phyloP scores from a whole-genome alignment of 495 filamentous ascomycete species.

The Daldinia loculata region DNA sequence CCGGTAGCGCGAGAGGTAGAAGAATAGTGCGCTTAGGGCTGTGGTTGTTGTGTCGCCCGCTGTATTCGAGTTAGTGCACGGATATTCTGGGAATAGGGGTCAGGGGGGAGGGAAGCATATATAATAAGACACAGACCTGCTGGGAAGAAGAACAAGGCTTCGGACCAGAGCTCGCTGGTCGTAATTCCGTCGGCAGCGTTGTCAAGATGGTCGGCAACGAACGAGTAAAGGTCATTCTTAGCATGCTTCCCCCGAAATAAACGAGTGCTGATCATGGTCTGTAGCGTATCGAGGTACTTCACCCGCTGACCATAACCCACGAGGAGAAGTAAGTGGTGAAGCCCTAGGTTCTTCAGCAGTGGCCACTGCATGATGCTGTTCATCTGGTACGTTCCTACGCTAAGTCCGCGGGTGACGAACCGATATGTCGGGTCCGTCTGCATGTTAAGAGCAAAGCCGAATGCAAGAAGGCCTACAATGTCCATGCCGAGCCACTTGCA shows the following conservation, averaged over 20 bases:
- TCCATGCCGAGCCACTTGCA: background rate
- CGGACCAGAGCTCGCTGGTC: conserved; percentile 30
- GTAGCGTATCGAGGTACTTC: background rate
- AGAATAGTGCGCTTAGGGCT: conserved; percentile 59
- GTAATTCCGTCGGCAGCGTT: background rate
- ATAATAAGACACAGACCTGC: conserved; percentile 37
- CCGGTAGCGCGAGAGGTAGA: conserved; percentile 61
- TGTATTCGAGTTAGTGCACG: background rate
- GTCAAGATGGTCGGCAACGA: conserved; percentile 55
- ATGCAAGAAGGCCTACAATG: background rate
- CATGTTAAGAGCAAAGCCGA: background rate
- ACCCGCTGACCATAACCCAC: background rate
- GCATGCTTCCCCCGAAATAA: conserved; percentile 25
- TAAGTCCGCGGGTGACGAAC: background rate
- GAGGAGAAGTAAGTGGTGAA: background rate
- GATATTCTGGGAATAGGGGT: background rate
- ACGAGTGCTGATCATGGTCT: conserved; percentile 15
- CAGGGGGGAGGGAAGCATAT: background rate
- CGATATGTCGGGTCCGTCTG: background rate
- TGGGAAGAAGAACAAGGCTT: conserved; percentile 21
- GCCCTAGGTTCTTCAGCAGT: background rate
- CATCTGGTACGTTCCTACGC: background rate
- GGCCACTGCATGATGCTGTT: background rate
- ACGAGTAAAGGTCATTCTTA: conserved; percentile 35
- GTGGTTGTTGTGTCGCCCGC: conserved; percentile 57